Base-by-base conservation (phyloP, 108 stramenopile species). In the Discostella pseudostelligera region DNA sequence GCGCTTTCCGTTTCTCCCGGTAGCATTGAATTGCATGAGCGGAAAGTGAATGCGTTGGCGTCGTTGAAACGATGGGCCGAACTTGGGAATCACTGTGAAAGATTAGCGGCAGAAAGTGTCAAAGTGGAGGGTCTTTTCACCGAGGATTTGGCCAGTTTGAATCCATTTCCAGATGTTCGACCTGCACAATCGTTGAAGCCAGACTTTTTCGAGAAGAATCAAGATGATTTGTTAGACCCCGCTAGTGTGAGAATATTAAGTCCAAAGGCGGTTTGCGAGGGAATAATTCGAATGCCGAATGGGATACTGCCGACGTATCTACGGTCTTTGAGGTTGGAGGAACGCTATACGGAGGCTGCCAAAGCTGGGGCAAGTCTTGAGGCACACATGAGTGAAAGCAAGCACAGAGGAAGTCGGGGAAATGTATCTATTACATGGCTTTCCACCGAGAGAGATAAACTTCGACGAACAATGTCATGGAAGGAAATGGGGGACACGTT, bases 61-160 rank as follows among this genome's bases (percentile, higher is more conserved):
- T 59, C 55, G 5, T 45, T 89, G 47, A 81, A 87, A 37, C 79
- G 84, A 32, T 93, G 92, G 92, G 82, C 87, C 12, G 92, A 93
- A 54, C 26, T 90, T 28, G 78, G 66, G 11, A 78, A 81, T 46
- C 67, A 78, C 56, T 90, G 88, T 50, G 92, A 90, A 66, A 71
- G 86, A 4, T 58, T 93, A 21, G 92, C 87, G 6, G 75, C 84
- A 14, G 67, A 74, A 36, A 83, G 68, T 42, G 74, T 70, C 14
- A 76, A 72, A 46, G 62, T 82, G 32, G 92, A 89, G 36, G 88
- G 86, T 35, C 61, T 88, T 13, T 87, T 87, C 56, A 67, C 20
- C 9, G 81, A 76, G 12, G 88, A 89, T 62, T 65, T 89, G 45
- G 67, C 60, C n/a, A 8, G 56, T 21, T 55, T 79, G 21, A 78